Conservation (phyloP, 805 yeast genomes). For the Saccharomycopsis fermentans region DNA sequence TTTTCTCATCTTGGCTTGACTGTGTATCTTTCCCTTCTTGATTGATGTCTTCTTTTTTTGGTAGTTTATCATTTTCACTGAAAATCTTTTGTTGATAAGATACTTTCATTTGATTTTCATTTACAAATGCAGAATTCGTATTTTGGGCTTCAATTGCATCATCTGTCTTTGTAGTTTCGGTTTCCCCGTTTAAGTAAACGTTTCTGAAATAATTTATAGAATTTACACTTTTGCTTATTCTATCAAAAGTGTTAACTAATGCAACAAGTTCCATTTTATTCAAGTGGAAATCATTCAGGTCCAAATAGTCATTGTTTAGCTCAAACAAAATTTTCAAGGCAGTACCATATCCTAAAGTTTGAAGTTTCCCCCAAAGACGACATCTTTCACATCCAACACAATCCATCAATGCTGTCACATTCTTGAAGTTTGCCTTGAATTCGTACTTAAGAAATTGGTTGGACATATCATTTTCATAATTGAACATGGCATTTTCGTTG, state of each 20-base stretch:
- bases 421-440: conserved; percentile 74
- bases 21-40: neutral
- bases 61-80: neutral
- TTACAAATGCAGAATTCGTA: neutral
- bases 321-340: conserved; percentile 87
- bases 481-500: conserved; percentile 41
- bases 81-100: conserved; percentile 18
- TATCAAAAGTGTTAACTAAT: conserved; percentile 82
- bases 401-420: conserved; percentile 90
- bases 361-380: conserved; percentile 95
- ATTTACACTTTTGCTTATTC: conserved; percentile 75
- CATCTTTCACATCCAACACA: conserved; percentile 98
- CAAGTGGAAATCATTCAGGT: conserved; percentile 42
- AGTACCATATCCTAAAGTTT: conserved; percentile 96
- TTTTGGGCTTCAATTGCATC: neutral
- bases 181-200: conserved; percentile 3
- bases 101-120: conserved; percentile 7
- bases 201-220: conserved; percentile 55
- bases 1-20: neutral
- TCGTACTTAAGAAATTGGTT: conserved; percentile 60
- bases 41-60: neutral
- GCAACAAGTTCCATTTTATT: conserved; percentile 82
- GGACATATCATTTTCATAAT: conserved; percentile 32
- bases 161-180: neutral
- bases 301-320: conserved; percentile 38